Evolutionary conservation across 1,284 basidiomycete genomes (phyloP), one percentile per base, ranked within the genome.

Genomic region (Austropuccinia psidii): DNA sequence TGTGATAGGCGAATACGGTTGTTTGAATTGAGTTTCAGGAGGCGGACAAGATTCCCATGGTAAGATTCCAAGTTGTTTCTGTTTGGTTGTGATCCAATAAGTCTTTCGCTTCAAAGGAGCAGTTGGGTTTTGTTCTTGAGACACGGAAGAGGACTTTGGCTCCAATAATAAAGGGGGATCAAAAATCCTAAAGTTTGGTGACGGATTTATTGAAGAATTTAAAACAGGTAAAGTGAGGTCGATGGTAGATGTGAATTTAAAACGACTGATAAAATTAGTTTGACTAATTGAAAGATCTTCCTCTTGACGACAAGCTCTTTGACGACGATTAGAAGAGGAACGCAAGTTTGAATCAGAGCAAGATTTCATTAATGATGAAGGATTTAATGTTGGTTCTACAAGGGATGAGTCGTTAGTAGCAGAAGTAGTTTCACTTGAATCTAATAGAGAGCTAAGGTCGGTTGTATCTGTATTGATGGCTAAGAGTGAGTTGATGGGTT

Each of bases 51-150:
- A 17, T 45, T 62, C 68, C 68, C 68, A 72, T 7, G 68, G 68
- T 19, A 72, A 29, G 2, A 72, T 43, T 29, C 68, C 68, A 17
- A 72, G 31, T 35, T 61, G 57, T 33, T 58, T 60, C 19, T 60
- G 57, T 33, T 72, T 72, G 33, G 54, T 61, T 8, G 68, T 72
- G 47, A 72, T 72, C 68, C 68, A 72, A 60, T 72, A 72, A 3
- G 68, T 72, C 27, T 72, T 72, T 1, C 67, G 52, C 24, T 58
- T 69, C 9, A 55, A 19, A 7, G 52, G 39, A 29, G 24, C 4
- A 3, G n/a, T 29, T 8, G 39, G 19, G 13, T 11, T 27, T 21
- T 35, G 64, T 17, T 13, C 17, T 15, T 29, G 5, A 9, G 17
- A 33, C 8, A 4, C 15, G 4, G 5, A 0, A 31, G 17, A 17